Evolutionary conservation across 495 filamentous ascomycete genomes (phyloP).

Genomic region (Darksidea phi): DNA sequence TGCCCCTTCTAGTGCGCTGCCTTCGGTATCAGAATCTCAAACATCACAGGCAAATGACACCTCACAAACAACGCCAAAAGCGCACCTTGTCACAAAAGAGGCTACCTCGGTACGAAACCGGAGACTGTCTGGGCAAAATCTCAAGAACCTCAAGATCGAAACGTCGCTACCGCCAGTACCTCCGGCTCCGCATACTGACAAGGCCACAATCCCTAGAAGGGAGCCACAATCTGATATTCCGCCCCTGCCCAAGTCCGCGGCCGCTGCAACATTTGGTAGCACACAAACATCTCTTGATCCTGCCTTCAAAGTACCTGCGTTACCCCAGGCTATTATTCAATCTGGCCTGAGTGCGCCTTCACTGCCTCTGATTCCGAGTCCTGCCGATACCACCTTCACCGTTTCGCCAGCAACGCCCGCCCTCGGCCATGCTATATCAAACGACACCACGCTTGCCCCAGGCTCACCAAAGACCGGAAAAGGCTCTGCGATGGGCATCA

Average conservation of each 20-base stretch:
- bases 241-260: slow-evolving; percentile 39
- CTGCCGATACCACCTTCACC: slow-evolving; percentile 35
- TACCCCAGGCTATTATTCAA: slow-evolving; percentile 20
- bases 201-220: slow-evolving; percentile 45
- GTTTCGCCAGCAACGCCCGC: slow-evolving; percentile 37
- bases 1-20: slow-evolving; percentile 41
- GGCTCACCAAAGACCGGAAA: slow-evolving; percentile 35
- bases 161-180: slow-evolving; percentile 56
- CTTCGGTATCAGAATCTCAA: slow-evolving; percentile 27
- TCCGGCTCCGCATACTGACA: slow-evolving; percentile 41
- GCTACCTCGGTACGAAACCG: slow-evolving; percentile 67
- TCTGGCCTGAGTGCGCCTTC: slow-evolving; percentile 26
- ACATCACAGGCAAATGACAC: slow-evolving; percentile 16
- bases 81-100: slow-evolving; percentile 44
- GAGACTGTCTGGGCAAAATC: slow-evolving; percentile 74
- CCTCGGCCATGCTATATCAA: slow-evolving; percentile 27
- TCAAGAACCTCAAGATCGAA: slow-evolving; percentile 87
- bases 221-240: slow-evolving; percentile 46
- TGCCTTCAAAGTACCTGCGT: slow-evolving; percentile 35
- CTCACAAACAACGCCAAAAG: slow-evolving; percentile 23
- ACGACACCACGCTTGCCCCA: slow-evolving; percentile 27
- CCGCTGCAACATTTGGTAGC: slow-evolving; percentile 21
- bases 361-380: slow-evolving; percentile 27
- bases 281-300: slow-evolving; percentile 21
- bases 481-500: slow-evolving; percentile 50